Percentiles rank a stretch among this genome's conserved stretches.
Conservation (phyloP, 2,329 filamentous ascomycete genomes). For the Furcasterigmium sp. region DNA sequence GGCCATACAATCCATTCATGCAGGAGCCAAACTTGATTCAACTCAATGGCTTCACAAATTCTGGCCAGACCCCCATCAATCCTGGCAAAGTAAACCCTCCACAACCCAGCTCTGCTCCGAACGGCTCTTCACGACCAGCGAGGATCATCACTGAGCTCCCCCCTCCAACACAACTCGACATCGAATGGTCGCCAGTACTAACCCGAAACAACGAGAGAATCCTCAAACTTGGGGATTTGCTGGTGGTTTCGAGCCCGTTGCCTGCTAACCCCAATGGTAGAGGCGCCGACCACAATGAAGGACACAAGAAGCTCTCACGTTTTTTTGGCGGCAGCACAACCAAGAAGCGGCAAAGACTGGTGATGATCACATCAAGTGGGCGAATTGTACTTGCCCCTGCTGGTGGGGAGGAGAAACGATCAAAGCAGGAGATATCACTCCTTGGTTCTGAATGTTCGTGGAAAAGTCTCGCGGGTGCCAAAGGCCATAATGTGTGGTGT, state of each 20-base stretch:
- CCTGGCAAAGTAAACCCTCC: neutral
- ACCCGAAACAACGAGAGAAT: conserved; percentile 91
- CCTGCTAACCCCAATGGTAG: conserved; percentile 70
- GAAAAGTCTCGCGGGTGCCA: conserved; percentile 77
- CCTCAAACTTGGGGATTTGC: conserved; percentile 84
- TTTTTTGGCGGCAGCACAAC: conserved; percentile 90
- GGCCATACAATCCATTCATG: conserved; percentile 72
- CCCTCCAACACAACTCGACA: conserved; percentile 93
- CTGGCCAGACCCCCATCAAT: conserved; percentile 9
- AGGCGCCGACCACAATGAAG: conserved; percentile 57
- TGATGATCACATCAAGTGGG: conserved; percentile 91
- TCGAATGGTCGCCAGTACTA: conserved; percentile 96
- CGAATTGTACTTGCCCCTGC: conserved; percentile 86
- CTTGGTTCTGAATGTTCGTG: conserved; percentile 70
- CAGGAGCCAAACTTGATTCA: conserved; percentile 72
- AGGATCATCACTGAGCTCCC: conserved; percentile 91
- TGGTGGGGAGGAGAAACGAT: conserved; percentile 91
- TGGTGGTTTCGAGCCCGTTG: conserved; percentile 75
- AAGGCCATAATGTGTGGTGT: conserved; percentile 82
- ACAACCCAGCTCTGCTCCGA: neutral
- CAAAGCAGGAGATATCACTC: conserved; percentile 88
- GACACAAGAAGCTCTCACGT: conserved; percentile 82
- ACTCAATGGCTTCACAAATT: conserved; percentile 50
- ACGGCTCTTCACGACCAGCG: conserved; percentile 48
- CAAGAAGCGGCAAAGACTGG: conserved; percentile 88